phyloP scores from a whole-genome alignment of 345 rosid genomes.

The Citrus maxima region DNA sequence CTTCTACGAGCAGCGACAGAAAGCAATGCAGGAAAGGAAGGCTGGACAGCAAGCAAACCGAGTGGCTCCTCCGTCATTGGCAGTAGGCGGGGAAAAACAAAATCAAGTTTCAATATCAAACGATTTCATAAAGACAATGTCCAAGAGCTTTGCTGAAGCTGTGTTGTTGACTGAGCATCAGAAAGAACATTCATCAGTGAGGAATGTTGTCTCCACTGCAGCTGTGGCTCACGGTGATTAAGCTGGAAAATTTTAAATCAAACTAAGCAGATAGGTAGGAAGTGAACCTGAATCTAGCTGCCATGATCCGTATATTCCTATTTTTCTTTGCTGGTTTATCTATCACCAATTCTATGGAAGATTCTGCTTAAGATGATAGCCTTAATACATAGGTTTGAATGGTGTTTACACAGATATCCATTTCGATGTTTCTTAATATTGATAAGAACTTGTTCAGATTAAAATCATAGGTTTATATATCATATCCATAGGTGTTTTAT shows the following conservation, averaged over 20 bases:
- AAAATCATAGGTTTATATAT: neutral
- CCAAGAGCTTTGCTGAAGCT: slow-evolving; percentile 60
- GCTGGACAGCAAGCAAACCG: slow-evolving; percentile 38
- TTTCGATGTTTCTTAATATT: slow-evolving; percentile 8
- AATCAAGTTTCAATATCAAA: slow-evolving; percentile 26
- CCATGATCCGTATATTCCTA: neutral
- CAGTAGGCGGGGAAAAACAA: slow-evolving; percentile 17
- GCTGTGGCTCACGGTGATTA: slow-evolving; percentile 6
- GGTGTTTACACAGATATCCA: neutral
- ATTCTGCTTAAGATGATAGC: slow-evolving; percentile 4
- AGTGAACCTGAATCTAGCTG: slow-evolving; percentile 3
- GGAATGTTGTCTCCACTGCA: slow-evolving; percentile 4
- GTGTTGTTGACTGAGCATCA: slow-evolving; percentile 30
- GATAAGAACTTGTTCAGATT: neutral
- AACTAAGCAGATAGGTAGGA: neutral
- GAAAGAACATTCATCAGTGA: neutral
- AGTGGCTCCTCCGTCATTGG: slow-evolving; percentile 21
- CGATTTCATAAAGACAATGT: slow-evolving; percentile 42
- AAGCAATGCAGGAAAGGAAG: slow-evolving; percentile 62
- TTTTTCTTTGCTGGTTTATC: neutral
- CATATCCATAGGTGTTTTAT: neutral
- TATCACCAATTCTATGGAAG: neutral
- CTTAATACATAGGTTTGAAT: slow-evolving; percentile 1
- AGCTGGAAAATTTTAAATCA: neutral
- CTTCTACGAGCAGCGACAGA: slow-evolving; percentile 80